Base-by-base conservation (phyloP, 176 grass and related monocot genomes). In the Musa schizocarpa region DNA sequence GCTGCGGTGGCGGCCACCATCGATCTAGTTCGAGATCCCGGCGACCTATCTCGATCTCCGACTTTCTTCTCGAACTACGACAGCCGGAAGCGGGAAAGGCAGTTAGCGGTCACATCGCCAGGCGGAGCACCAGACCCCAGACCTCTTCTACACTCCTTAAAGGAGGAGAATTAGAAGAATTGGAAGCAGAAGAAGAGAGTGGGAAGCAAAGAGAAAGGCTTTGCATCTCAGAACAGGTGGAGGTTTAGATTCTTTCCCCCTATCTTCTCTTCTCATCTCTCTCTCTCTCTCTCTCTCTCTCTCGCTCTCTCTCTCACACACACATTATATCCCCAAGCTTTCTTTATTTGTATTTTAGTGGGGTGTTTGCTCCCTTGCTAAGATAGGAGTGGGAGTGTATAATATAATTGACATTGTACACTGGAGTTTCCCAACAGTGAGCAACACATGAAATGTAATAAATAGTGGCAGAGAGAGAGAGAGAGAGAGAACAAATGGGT, bases 1-100 rank as follows among this genome's bases (percentile, higher is more conserved):
- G 75, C 59, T 16, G 25, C 26, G 22, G 61, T 65, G 14, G 83
- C 75, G 75, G 59, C 81, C 81, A 87, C 76, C 85, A 87, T 83
- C 23, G 75, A 65, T 77, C 58, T 52, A 54, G 48, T 10, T 11
- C 59, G 48, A 77, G 58, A 77, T 51, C 58, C 49, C 53, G 43
- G 49, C 24, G 51, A 12, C 52, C 56, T 21, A 25, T 51, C 68
- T 49, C 54, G 75, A 72, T 54, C 16, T 80, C 69, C 43, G 9
- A 16, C 65, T 14, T 68, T 16, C 65, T 22, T 68, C 65, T 43
- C 65, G 24, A 64, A 64, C 22, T 64, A 64, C 11, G 11, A 23
- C n/a, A 20, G 22, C 62, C n/a, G 9, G 62, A 13, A 64, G 62
- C n/a, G 20, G 14, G 13, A 3, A 13, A 68, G 26, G 27, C 13